Conservation (phyloP, 176 grass and related monocot genomes). For the Rhynchospora pubera region DNA sequence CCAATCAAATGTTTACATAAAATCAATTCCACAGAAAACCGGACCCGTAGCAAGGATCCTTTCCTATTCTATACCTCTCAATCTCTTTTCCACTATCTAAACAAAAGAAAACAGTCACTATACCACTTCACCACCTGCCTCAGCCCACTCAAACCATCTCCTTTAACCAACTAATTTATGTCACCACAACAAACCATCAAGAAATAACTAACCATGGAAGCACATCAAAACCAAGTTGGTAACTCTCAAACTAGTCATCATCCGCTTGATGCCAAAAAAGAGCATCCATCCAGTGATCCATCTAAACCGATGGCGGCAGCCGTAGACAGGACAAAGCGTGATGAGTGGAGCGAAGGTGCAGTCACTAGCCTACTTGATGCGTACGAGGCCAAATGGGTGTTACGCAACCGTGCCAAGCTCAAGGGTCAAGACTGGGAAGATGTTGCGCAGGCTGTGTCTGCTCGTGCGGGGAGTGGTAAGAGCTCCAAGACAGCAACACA, state of each 20-base stretch:
- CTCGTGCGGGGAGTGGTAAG: slow-evolving; percentile 18
- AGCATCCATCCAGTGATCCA: slow-evolving; percentile 15
- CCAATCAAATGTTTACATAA: background rate
- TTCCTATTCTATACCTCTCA: background rate
- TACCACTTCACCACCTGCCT: slow-evolving; percentile 14
- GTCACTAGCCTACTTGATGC: slow-evolving; percentile 62
- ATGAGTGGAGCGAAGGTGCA: slow-evolving; percentile 88
- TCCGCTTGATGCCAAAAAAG: slow-evolving; percentile 37
- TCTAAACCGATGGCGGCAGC: background rate
- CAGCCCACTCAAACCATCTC: slow-evolving; percentile 12
- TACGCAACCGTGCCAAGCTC: slow-evolving; percentile 92
- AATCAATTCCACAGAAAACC: background rate
- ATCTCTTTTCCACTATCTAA: slow-evolving; percentile 23
- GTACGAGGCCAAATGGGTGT: slow-evolving; percentile 85
- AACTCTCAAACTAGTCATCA: background rate
- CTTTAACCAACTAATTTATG: slow-evolving; percentile 21
- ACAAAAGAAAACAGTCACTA: slow-evolving; percentile 10
- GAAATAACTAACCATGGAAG: slow-evolving; percentile 7
- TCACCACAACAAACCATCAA: slow-evolving; percentile 19
- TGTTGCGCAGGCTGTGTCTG: slow-evolving; percentile 63
- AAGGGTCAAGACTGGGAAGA: slow-evolving; percentile 94
- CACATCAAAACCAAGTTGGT: background rate
- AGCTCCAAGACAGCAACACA: slow-evolving; percentile 68
- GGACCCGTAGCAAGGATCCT: background rate
- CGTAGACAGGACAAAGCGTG: slow-evolving; percentile 57